Percentiles rank a stretch among this genome's conserved stretches.
These are phyloP conservation scores for Syncephalastrum sp. DNA, from an alignment of 371 early-diverging fungal genomes.

Conservation along the genomic window DNA sequence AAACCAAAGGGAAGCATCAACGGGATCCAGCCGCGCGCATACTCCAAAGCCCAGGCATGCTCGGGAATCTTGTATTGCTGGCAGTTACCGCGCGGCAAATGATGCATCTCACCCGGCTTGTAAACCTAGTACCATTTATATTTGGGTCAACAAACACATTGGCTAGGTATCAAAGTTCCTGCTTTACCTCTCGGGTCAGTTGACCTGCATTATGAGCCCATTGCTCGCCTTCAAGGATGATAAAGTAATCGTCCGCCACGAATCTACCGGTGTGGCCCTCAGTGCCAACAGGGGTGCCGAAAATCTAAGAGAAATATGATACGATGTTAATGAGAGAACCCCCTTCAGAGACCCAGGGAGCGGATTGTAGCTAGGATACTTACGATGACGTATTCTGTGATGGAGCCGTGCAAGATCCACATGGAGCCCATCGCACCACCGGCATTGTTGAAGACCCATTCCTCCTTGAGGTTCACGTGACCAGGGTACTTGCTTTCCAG, in stretches of 20 bases:
- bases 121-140: conserved; percentile 26
- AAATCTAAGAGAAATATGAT: conserved; percentile 3
- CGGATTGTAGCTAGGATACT: not conserved
- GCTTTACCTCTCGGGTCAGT: conserved; percentile 30
- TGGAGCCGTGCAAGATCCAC: conserved; percentile 52
- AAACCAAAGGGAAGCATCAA: conserved; percentile 57
- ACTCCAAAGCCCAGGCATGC: conserved; percentile 55
- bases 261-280: conserved; percentile 56
- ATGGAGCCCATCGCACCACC: conserved; percentile 62
- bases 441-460: conserved; percentile 58
- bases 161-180: too few relatives aligned
- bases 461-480: conserved; percentile 42
- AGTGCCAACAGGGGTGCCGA: conserved; percentile 57
- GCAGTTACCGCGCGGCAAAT: conserved; percentile 41
- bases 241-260: conserved; percentile 57
- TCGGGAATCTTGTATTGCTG: conserved; percentile 60
- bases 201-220: conserved; percentile 53
- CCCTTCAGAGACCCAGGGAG: too few relatives aligned
- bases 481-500: conserved; percentile 45
- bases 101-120: conserved; percentile 52
- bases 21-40: conserved; percentile 57
- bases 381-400: conserved; percentile 56
- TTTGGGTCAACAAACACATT: too few relatives aligned
- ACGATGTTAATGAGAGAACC: too few relatives aligned
- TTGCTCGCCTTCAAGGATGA: conserved; percentile 57